These are phyloP conservation scores for Zelopaecilomyces penicillatus DNA, from an alignment of 2,329 filamentous ascomycete genomes.

Conservation along the genomic window DNA sequence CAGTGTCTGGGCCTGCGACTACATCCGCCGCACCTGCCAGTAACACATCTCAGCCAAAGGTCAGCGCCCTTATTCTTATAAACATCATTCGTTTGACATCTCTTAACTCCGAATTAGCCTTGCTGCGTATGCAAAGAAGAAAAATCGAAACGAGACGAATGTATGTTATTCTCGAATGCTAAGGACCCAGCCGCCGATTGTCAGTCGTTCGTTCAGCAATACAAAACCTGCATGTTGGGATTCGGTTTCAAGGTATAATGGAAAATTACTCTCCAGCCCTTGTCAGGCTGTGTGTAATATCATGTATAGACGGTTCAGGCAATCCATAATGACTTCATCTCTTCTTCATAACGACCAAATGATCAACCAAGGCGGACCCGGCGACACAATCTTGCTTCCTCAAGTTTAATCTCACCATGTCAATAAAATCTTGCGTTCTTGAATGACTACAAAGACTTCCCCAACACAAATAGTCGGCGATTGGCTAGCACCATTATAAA, in stretches of 20 bases:
- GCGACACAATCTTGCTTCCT: too few species aligned
- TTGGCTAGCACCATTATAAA: too few species aligned
- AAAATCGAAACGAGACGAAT: constrained; percentile 88
- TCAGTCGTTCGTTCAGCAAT: constrained; percentile 71
- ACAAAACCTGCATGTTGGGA: constrained; percentile 84
- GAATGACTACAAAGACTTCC: too few species aligned
- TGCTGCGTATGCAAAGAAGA: constrained; percentile 98
- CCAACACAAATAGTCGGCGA: too few species aligned
- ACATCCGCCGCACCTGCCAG: constrained; percentile 23
- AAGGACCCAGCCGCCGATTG: constrained; percentile 79
- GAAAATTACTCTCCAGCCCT: not conserved
- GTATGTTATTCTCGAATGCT: constrained; percentile 92
- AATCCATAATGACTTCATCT: constrained; percentile 13
- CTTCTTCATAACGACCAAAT: constrained; percentile 4
- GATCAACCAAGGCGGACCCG: not conserved
- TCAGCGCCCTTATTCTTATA: constrained; percentile 12
- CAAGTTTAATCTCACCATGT: too few species aligned
- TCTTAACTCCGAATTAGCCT: constrained; percentile 48
- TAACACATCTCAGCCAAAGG: constrained; percentile 35
- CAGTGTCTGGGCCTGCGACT: constrained; percentile 17
- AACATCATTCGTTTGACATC: not conserved
- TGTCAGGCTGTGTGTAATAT: constrained; percentile 16
- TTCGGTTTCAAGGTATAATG: constrained; percentile 71
- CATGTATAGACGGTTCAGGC: constrained; percentile 11
- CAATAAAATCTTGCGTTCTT: too few species aligned